These are phyloP conservation scores for Penicillium canariense DNA, from an alignment of 495 filamentous ascomycete species.

Conservation along the genomic window DNA sequence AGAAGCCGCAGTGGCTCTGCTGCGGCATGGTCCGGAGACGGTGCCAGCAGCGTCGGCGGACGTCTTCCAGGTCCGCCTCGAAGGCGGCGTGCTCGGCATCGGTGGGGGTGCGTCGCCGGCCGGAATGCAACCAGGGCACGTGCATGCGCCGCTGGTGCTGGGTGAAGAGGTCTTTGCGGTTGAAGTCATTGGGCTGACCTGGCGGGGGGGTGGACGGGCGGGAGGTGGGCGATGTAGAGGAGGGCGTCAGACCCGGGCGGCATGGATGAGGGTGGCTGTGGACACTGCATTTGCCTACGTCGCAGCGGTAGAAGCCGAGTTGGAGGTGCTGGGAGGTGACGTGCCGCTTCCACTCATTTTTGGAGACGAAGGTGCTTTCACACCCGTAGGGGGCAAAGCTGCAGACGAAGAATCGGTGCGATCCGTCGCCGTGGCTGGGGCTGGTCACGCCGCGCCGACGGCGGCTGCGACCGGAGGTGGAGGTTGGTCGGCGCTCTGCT, in stretches of 20 bases:
- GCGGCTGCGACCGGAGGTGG: conserved; percentile 11
- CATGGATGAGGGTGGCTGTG: background rate
- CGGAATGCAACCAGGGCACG: conserved; percentile 41
- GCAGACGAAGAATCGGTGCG: conserved; percentile 72
- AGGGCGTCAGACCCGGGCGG: background rate
- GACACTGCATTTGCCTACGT: conserved; percentile 59
- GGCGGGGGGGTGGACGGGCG: background rate
- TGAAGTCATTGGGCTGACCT: conserved; percentile 64
- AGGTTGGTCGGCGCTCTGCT: conserved; percentile 2
- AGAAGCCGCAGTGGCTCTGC: conserved; percentile 67
- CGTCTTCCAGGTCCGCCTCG: conserved; percentile 30
- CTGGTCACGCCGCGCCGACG: conserved; percentile 5
- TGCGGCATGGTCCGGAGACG: conserved; percentile 60
- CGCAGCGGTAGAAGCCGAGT: conserved; percentile 77
- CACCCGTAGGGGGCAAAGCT: conserved; percentile 84
- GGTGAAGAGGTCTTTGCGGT: conserved; percentile 90
- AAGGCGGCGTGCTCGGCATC: conserved; percentile 35
- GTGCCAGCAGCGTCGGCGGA: conserved; percentile 53
- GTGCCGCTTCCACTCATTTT: conserved; percentile 98
- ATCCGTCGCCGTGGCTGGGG: conserved; percentile 20
- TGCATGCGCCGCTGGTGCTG: conserved; percentile 97
- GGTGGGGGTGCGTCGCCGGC: conserved; percentile 32
- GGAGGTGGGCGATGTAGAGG: conserved; percentile 15
- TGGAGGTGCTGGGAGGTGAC: conserved; percentile 78
- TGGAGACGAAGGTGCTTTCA: conserved; percentile 77